Evolutionary conservation across 108 stramenopile genomes (phyloP).

Genomic region (Nitzschia inconspicua): DNA sequence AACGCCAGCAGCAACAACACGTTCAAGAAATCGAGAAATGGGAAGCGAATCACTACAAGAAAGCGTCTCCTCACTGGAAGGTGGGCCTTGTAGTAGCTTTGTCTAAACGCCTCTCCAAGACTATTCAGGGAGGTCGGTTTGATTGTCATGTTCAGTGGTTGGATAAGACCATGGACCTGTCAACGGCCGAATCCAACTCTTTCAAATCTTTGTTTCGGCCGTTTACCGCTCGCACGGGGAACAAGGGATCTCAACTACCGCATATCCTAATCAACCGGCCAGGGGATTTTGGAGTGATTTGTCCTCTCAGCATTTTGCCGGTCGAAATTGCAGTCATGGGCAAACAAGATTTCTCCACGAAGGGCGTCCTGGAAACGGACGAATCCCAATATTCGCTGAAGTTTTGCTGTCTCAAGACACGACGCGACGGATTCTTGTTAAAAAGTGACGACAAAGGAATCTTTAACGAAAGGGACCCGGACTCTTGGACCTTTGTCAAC

Average conservation of each 20-base stretch:
- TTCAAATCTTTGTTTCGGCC: conserved; percentile 13
- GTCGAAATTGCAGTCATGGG: conserved; percentile 11
- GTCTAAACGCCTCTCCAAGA: background rate
- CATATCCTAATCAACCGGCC: conserved; percentile 18
- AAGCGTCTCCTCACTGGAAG: conserved; percentile 30
- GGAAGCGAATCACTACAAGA: conserved; percentile 23
- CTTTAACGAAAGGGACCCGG: conserved; percentile 5
- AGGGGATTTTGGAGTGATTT: background rate
- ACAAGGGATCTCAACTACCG: conserved; percentile 16
- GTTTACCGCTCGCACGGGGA: background rate
- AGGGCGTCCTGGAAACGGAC: conserved; percentile 1
- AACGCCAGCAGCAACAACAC: background rate
- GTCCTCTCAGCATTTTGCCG: conserved; percentile 12
- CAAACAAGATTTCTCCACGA: conserved; percentile 7
- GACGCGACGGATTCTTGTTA: background rate
- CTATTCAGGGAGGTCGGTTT: background rate
- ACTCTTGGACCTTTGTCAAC: conserved; percentile 25
- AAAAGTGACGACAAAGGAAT: background rate
- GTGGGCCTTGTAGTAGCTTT: conserved; percentile 23
- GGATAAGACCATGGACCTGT: conserved; percentile 20
- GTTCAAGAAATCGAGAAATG: conserved; percentile 13
- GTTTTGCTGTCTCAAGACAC: conserved; percentile 18
- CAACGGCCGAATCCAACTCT: background rate
- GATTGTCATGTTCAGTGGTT: conserved; percentile 26
- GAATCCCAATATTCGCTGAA: conserved; percentile 5